Evolutionary conservation across 2,329 filamentous ascomycete species (phyloP), one percentile per base, ranked within the genome.

Genomic region (Aureobasidium uvarum): DNA sequence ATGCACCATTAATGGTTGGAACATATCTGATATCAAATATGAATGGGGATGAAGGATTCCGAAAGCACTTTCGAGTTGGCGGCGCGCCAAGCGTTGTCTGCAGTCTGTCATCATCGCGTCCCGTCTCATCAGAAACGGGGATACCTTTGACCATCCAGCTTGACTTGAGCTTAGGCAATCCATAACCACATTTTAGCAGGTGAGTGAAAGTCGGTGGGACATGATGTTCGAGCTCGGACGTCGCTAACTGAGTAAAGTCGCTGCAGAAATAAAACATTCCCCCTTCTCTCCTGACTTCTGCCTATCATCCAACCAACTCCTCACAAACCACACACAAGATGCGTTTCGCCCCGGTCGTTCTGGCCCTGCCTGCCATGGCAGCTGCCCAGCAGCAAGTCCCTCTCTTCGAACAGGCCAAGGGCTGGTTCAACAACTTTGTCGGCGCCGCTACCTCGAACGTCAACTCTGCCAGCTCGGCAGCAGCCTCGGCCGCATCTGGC

Each of bases 351-450:
- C 71, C 82, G 65, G 73, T 84, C 69, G 72, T 83, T 55, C 76
- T 86, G 71, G 78, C 81, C 76, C 77, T 83, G 51, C 81, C 84
- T 67, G 80, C 81, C 68, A 74, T 81, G 58, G 75, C 79, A 31
- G 71, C 77, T 68, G 84, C 84, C 56, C 81, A 86, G 74, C 80
- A 85, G 71, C 85, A 88, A 74, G 75, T 84, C 46, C 84, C 85
- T 39, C 77, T 90, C 71, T 77, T 90, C 68, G 85, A 86, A 73
- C 85, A 86, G 75, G 76, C 85, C 63, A 82, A 83, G 71, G 80
- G 81, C 67, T 84, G 79, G 73, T 79, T 82, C 70, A 80, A 78
- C 72, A 80, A 82, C 77, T 77, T 86, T 69, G 81, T 83, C n/a
- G 81, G 82, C 58, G 80, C 80, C 43, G 75, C 87, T 66, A 76